Base-by-base conservation (phyloP, 148 eudicot species). In the Nepenthes mirabilis region DNA sequence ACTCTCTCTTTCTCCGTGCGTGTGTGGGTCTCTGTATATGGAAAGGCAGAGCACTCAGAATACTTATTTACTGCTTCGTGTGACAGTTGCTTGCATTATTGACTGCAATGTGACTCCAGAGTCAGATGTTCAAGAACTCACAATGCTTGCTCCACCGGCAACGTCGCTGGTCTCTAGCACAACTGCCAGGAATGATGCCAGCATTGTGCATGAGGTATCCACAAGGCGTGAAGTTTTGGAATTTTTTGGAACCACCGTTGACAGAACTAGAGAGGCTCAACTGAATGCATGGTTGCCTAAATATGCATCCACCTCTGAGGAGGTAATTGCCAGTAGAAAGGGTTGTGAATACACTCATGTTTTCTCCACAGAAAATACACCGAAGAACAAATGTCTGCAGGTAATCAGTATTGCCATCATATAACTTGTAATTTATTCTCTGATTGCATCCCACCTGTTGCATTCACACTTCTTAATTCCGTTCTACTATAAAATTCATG, bases 31-130 rank as follows among this genome's bases (percentile, higher is more conserved):
- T 14, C 33, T 5, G 37, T 36, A 36, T 8, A 45, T 5, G 48
- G 11, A 10, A 49, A 49, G 11, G 52, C 3, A 11, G 40, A 50
- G 33, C 34, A 12, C 2, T 59, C 34, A 51, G 5, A 36, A 50
- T 9, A 6, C 9, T 61, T 53, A 52, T 32, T 35, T 12, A 50
- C 54, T 52, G 32, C 53, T 64, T 48, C 54, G 37, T 59, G 33
- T 61, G 50, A 48, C 80, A 73, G 86, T 63, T 63, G 68, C 62
- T 52, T 63, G 51, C 33, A 56, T 61, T 56, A 69, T 82, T 11
- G 79, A 82, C 58, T 71, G 83, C 75, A 79, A 79, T 54, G 63
- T 69, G 70, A 57, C 70, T 58, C 76, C 80, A 32, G 78, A 75
- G 35, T 67, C 66, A 23, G 69, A 69, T 65, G 37, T 59, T 52